Evolutionary conservation across 805 yeast species (phyloP).

Genomic region (Debaryomyces hansenii): DNA sequence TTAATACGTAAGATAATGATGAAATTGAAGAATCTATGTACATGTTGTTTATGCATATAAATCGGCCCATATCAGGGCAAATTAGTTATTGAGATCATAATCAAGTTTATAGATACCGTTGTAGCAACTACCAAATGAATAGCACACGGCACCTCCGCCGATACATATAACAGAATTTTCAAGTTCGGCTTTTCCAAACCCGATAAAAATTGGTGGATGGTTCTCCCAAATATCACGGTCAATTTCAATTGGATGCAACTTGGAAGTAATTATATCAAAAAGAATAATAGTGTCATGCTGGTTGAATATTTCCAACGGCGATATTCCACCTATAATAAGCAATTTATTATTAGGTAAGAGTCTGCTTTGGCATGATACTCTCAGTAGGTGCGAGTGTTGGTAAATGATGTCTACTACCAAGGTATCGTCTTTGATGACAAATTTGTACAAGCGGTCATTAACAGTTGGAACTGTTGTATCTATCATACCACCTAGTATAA

Average conservation of each 20-base stretch:
- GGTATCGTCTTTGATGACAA: constrained; percentile 17
- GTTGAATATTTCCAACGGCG: constrained; percentile 33
- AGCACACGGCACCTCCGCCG: constrained; percentile 83
- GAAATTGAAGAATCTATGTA: no score
- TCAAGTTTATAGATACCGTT: constrained; percentile 18
- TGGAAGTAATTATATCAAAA: constrained; percentile 19
- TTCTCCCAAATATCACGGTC: constrained; percentile 37
- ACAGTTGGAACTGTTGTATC: constrained; percentile 27
- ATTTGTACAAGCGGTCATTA: constrained; percentile 33
- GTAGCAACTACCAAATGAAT: constrained; percentile 64
- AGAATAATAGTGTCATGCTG: constrained; percentile 36
- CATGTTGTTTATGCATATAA: no score
- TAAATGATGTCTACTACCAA: constrained; percentile 18
- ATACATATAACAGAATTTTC: constrained; percentile 20
- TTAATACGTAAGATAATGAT: no score
- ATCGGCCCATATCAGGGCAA: no score
- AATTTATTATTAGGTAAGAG: constrained; percentile 32
- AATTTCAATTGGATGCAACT: constrained; percentile 24
- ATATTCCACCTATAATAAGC: constrained; percentile 59
- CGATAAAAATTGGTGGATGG: constrained; percentile 52
- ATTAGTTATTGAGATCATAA: no score
- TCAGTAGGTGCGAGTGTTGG: constrained; percentile 31
- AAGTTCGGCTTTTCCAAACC: constrained; percentile 43
- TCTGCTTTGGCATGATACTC: constrained; percentile 50
- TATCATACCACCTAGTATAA: constrained; percentile 50